These are phyloP conservation scores for Termitomyces heimii DNA, from an alignment of 768 basidiomycete genomes.

Conservation along the genomic window DNA sequence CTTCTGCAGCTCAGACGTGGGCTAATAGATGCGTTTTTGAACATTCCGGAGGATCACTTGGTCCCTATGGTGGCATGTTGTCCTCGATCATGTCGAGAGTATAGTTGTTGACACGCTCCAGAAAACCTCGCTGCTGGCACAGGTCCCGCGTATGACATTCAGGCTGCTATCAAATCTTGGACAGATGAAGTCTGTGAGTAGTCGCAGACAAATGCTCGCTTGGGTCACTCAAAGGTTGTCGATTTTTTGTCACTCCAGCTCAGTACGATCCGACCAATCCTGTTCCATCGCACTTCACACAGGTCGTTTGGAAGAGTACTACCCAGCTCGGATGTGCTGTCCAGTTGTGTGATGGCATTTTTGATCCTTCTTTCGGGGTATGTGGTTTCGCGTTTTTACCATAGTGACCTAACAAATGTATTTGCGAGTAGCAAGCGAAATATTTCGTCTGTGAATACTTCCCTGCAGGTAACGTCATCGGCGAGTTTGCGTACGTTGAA, in stretches of 20 bases:
- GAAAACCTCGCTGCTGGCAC: constrained; percentile 76
- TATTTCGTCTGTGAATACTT: constrained; percentile 70
- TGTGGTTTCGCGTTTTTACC: constrained; percentile 17
- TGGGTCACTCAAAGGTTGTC: background rate
- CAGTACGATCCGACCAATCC: constrained; percentile 56
- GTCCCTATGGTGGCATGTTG: constrained; percentile 53
- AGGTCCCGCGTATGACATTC: constrained; percentile 42
- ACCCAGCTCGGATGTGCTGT: constrained; percentile 61
- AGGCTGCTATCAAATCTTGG: constrained; percentile 52
- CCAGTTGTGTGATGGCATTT: constrained; percentile 53
- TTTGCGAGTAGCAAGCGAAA: constrained; percentile 37
- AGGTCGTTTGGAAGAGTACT: constrained; percentile 70
- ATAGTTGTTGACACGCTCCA: constrained; percentile 16
- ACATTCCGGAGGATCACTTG: constrained; percentile 65
- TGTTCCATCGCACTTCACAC: constrained; percentile 62
- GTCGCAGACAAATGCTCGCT: background rate
- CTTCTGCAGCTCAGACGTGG: constrained; percentile 61
- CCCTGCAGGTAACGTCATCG: constrained; percentile 57
- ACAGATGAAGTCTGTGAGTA: constrained; percentile 60
- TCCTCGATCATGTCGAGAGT: background rate
- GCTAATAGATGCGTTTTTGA: constrained; percentile 60
- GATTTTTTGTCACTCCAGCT: constrained; percentile 24
- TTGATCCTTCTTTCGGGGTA: constrained; percentile 49
- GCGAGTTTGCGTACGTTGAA: constrained; percentile 49
- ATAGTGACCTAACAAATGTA: background rate